Conservation (phyloP, 768 basidiomycete genomes). For the Psilocybe azurescens region DNA sequence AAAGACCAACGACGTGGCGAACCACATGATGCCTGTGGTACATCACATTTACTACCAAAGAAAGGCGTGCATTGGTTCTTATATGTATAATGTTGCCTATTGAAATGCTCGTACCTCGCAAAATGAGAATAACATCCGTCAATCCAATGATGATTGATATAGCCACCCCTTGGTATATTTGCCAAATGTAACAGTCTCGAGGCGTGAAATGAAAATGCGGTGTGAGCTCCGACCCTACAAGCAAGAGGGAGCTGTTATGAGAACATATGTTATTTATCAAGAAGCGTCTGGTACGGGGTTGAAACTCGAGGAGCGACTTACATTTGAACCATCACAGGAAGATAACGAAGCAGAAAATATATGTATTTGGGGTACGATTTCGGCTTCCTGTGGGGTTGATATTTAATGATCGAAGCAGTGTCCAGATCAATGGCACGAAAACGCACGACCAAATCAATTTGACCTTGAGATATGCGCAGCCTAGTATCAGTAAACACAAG, state of each 20-base stretch:
- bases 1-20: slow-evolving; percentile 22
- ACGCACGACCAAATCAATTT: slow-evolving; percentile 46
- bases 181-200: slow-evolving; percentile 48
- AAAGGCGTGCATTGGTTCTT: background rate
- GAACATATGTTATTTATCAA: background rate
- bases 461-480: slow-evolving; percentile 27
- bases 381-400: slow-evolving; percentile 1
- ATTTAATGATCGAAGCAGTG: background rate
- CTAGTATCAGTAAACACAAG: background rate
- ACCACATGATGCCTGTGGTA: slow-evolving; percentile 40
- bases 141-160: slow-evolving; percentile 29
- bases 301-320: slow-evolving; percentile 18
- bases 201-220: slow-evolving; percentile 39
- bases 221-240: slow-evolving; percentile 40
- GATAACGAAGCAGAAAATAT: slow-evolving; percentile 42
- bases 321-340: slow-evolving; percentile 42
- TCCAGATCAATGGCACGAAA: background rate
- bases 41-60: slow-evolving; percentile 38
- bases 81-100: background rate
- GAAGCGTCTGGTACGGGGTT: too few relatives aligned
- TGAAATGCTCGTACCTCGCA: slow-evolving; percentile 34
- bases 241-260: slow-evolving; percentile 32
- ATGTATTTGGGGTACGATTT: slow-evolving; percentile 38
- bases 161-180: slow-evolving; percentile 43
- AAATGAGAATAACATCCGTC: slow-evolving; percentile 43